phyloP scores from a whole-genome alignment of 2,329 filamentous ascomycete genomes.

The Trichoderma sp. region DNA sequence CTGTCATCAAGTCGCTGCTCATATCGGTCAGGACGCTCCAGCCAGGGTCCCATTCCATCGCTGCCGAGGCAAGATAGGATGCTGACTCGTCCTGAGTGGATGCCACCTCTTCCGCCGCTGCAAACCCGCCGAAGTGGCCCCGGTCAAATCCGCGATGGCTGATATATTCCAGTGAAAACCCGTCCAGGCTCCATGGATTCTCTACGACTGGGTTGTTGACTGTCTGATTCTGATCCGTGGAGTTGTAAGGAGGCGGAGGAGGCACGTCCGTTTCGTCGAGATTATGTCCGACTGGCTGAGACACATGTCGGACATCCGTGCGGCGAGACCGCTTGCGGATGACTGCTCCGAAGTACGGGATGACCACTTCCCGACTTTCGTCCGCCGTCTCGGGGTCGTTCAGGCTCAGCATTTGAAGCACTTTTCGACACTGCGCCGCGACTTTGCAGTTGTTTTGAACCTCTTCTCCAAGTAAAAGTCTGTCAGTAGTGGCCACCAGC shows the following conservation, averaged over 20 bases:
- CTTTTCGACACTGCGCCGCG: constrained; percentile 24
- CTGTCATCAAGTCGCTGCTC: neutral
- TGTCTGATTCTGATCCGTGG: neutral
- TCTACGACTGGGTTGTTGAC: constrained; percentile 1
- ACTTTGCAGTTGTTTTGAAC: constrained; percentile 17
- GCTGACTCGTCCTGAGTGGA: neutral
- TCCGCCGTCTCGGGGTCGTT: neutral
- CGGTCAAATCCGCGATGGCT: constrained; percentile 10
- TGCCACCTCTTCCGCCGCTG: neutral
- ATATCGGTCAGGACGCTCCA: constrained; percentile 15
- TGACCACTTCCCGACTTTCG: constrained; percentile 12
- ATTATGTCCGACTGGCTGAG: neutral
- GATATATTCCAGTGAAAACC: neutral
- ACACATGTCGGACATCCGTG: neutral
- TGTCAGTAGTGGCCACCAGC: constrained; percentile 9
- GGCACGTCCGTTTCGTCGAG: neutral
- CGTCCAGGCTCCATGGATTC: constrained; percentile 11
- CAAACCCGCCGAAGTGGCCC: constrained; percentile 5
- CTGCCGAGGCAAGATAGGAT: neutral
- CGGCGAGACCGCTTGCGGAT: constrained; percentile 20
- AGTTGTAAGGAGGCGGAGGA: neutral
- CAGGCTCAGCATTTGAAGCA: constrained; percentile 2
- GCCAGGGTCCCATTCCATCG: constrained; percentile 15
- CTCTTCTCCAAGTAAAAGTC: constrained; percentile 8
- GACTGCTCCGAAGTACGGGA: constrained; percentile 21